Evolutionary conservation across 768 basidiomycete species (phyloP).

Genomic region (Termitomyces sp.): DNA sequence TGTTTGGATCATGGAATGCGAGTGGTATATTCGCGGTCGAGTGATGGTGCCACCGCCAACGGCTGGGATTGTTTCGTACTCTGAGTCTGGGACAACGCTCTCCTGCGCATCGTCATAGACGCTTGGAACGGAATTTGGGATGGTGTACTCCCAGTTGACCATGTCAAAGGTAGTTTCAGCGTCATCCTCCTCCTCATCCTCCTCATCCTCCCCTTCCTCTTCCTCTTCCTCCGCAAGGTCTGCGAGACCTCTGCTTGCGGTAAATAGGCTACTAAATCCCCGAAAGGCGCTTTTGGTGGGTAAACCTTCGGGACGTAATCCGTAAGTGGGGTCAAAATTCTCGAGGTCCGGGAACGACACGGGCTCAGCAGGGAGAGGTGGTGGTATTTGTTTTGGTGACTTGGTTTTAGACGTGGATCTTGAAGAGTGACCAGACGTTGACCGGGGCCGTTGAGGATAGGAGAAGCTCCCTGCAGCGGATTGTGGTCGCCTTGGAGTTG

Average conservation of each 20-base stretch:
- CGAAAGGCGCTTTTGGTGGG: constrained; percentile 81
- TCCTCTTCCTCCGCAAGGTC: constrained; percentile 73
- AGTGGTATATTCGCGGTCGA: constrained; percentile 78
- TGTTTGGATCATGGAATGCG: constrained; percentile 70
- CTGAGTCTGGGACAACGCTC: constrained; percentile 30
- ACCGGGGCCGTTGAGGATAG: constrained; percentile 28
- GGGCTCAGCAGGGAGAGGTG: constrained; percentile 22
- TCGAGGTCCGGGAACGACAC: constrained; percentile 48
- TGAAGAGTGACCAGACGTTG: constrained; percentile 33
- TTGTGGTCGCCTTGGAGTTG: constrained; percentile 4
- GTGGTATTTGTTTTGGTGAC: constrained; percentile 9
- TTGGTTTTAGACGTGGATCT: constrained; percentile 18
- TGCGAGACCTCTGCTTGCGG: constrained; percentile 62
- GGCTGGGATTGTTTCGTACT: constrained; percentile 87
- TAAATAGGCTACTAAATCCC: constrained; percentile 71
- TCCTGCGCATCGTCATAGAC: constrained; percentile 32
- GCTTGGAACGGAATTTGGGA: constrained; percentile 43
- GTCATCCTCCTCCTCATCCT: constrained; percentile 31
- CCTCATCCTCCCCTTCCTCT: constrained; percentile 34
- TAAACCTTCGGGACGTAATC: constrained; percentile 86
- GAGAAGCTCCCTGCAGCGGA: constrained; percentile 9
- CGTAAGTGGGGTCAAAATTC: constrained; percentile 95
- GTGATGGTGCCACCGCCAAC: constrained; percentile 88
- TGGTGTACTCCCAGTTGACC: constrained; percentile 64
- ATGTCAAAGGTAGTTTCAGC: constrained; percentile 50